phyloP scores from a whole-genome alignment of 192 early-diverging fungal species.

The Rhizoclosmatium globosum region DNA sequence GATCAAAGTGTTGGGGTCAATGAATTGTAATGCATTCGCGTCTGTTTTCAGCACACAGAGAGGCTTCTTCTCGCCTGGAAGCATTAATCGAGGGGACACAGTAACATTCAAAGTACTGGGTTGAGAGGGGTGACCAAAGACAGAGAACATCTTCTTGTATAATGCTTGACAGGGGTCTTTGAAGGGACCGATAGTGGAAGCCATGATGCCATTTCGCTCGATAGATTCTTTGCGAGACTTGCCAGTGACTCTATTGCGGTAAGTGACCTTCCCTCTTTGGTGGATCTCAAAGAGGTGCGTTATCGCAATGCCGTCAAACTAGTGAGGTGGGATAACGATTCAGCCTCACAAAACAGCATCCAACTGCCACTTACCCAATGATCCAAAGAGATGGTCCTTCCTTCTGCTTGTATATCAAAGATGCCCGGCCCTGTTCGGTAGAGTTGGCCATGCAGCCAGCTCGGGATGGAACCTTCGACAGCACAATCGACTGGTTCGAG shows the following conservation, averaged over 20 bases:
- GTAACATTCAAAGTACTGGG: not conserved
- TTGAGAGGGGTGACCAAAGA: not conserved
- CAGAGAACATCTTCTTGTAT: not conserved
- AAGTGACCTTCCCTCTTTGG: not conserved
- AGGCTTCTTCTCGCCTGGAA: not conserved
- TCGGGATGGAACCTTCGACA: not conserved
- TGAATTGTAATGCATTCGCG: not conserved
- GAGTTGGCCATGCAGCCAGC: not conserved
- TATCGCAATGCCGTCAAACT: constrained; percentile 26
- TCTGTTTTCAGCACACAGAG: constrained; percentile 2
- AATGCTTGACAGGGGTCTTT: constrained; percentile 10
- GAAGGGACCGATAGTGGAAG: constrained; percentile 3
- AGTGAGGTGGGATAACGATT: not conserved
- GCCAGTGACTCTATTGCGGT: constrained; percentile 19
- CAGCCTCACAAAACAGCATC: not conserved
- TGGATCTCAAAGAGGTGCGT: constrained; percentile 21
- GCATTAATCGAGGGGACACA: constrained; percentile 4
- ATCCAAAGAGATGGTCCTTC: not conserved
- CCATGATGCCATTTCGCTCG: not conserved
- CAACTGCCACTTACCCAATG: constrained; percentile 13
- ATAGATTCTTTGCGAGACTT: not conserved
- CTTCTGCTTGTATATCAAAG: not conserved
- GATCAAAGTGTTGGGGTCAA: constrained; percentile 1
- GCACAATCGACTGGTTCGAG: not conserved
- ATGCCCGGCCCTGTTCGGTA: constrained; percentile 23